A percentile compares a stretch with the other conserved stretches of the same genome.
These are phyloP conservation scores for Fusarium nygamai DNA, from an alignment of 2,329 filamentous ascomycete genomes.

Conservation along the genomic window DNA sequence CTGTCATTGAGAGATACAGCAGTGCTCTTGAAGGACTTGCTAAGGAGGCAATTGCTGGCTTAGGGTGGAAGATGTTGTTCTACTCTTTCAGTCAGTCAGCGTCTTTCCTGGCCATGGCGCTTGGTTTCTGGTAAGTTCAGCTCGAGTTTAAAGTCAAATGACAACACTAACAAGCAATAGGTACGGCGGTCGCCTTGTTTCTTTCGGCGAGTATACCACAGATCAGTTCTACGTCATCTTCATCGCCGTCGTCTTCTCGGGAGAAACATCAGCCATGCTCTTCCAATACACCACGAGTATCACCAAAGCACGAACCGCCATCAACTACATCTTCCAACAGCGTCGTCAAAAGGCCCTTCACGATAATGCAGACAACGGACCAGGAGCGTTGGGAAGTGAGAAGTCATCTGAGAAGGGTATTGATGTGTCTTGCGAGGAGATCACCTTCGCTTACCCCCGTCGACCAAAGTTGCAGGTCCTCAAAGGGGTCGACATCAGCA, in stretches of 20 bases:
- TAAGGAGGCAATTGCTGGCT: slow-evolving; percentile 40
- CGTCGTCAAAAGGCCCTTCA: slow-evolving; percentile 44
- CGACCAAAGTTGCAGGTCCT: slow-evolving; percentile 50
- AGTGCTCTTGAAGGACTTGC: slow-evolving; percentile 47
- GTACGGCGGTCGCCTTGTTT: slow-evolving; percentile 54
- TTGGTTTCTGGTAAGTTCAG: slow-evolving; percentile 51
- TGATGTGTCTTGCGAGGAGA: slow-evolving; percentile 59
- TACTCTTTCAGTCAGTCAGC: slow-evolving; percentile 54
- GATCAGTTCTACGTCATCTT: slow-evolving; percentile 62
- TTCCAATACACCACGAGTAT: slow-evolving; percentile 62
- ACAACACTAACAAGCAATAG: slow-evolving; percentile 23
- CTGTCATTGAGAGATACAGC: slow-evolving; percentile 52
- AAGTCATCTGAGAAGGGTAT: slow-evolving; percentile 40
- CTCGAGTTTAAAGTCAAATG: no score
- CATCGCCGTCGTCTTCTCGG: slow-evolving; percentile 59
- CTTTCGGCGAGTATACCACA: slow-evolving; percentile 57
- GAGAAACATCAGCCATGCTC: slow-evolving; percentile 53
- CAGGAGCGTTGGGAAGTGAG: background rate
- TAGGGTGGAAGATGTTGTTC: slow-evolving; percentile 54
- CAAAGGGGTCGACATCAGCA: slow-evolving; percentile 52
- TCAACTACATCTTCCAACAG: slow-evolving; percentile 60
- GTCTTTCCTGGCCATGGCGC: slow-evolving; percentile 51
- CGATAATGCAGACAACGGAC: slow-evolving; percentile 43
- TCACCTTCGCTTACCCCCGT: slow-evolving; percentile 68
- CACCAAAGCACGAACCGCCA: slow-evolving; percentile 58